phyloP scores from a whole-genome alignment of 2,329 filamentous ascomycete species.

The Pseudopyrenochaeta lycopersici region DNA sequence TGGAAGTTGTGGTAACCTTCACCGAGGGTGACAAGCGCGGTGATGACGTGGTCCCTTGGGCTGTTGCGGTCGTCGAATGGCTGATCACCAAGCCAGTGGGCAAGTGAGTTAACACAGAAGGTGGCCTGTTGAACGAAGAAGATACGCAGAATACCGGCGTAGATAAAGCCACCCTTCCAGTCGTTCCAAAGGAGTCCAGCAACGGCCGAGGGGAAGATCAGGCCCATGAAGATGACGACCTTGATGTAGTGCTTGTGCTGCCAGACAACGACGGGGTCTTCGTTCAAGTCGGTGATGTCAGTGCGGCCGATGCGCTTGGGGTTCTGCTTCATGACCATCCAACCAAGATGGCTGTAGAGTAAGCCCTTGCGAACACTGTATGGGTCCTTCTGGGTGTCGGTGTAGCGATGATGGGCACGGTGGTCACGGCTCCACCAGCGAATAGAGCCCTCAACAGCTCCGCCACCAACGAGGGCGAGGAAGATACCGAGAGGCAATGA shows the following conservation, averaged over 20 bases:
- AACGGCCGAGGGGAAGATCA: constrained; percentile 59
- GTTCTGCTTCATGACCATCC: constrained; percentile 66
- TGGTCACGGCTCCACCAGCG: constrained; percentile 62
- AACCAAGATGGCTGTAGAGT: constrained; percentile 61
- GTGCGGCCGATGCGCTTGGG: constrained; percentile 62
- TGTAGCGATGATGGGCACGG: constrained; percentile 62
- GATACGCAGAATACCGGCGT: constrained; percentile 61
- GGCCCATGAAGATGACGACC: constrained; percentile 57
- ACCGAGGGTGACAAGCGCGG: constrained; percentile 54
- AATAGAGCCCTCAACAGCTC: constrained; percentile 60
- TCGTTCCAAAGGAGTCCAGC: constrained; percentile 60
- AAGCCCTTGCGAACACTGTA: constrained; percentile 63
- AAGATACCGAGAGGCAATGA: constrained; percentile 56
- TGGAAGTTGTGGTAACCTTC: constrained; percentile 58
- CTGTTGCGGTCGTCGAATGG: constrained; percentile 56
- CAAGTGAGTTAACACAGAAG: constrained; percentile 64
- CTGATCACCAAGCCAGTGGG: constrained; percentile 61
- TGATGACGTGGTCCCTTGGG: constrained; percentile 54
- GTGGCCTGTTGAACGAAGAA: constrained; percentile 64
- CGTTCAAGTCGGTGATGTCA: constrained; percentile 62
- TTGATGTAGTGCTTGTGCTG: constrained; percentile 61
- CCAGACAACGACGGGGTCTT: constrained; percentile 60
- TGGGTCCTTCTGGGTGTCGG: constrained; percentile 63
- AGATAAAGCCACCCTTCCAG: constrained; percentile 60
- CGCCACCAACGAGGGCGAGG: constrained; percentile 58